These are phyloP conservation scores for Cucurbitaria berberidis DNA, from an alignment of 2,329 filamentous ascomycete species.

Conservation along the genomic window DNA sequence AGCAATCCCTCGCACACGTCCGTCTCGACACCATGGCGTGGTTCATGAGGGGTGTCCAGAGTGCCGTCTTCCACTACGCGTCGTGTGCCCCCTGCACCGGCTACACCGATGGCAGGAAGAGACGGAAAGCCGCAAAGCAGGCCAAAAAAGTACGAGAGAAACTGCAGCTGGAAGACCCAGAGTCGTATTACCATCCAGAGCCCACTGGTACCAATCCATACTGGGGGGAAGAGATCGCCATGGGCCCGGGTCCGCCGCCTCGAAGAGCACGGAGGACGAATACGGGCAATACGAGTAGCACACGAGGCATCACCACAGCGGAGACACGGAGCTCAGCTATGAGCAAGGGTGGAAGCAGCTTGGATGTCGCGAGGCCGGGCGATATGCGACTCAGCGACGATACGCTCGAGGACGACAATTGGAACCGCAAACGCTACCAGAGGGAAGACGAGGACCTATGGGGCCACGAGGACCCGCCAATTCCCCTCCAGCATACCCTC, in stretches of 20 bases:
- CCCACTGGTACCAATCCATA: slow-evolving; percentile 87
- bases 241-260: slow-evolving; percentile 77
- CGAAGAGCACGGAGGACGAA: slow-evolving; percentile 63
- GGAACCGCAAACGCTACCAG: slow-evolving; percentile 82
- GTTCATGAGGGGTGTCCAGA: slow-evolving; percentile 65
- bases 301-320: slow-evolving; percentile 65
- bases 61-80: slow-evolving; percentile 77
- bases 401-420: slow-evolving; percentile 58
- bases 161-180: slow-evolving; percentile 72
- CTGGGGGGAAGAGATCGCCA: slow-evolving; percentile 84
- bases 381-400: slow-evolving; percentile 42
- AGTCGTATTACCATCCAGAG: slow-evolving; percentile 76
- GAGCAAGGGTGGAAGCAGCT: slow-evolving; percentile 55
- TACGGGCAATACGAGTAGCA: slow-evolving; percentile 56
- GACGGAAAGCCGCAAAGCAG: slow-evolving; percentile 72
- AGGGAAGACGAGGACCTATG: slow-evolving; percentile 87
- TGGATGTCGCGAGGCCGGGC: slow-evolving; percentile 33
- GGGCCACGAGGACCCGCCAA: slow-evolving; percentile 64
- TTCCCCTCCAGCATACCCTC: slow-evolving; percentile 40
- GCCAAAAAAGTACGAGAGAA: slow-evolving; percentile 70
- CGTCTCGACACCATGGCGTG: slow-evolving; percentile 41
- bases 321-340: slow-evolving; percentile 56
- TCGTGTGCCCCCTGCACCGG: slow-evolving; percentile 81
- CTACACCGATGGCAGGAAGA: slow-evolving; percentile 71
- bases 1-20: not conserved